Percentiles rank a stretch among this genome's conserved stretches.
Conservation (phyloP, 2,329 filamentous ascomycete genomes). For the Aspergillus carbonarius region DNA sequence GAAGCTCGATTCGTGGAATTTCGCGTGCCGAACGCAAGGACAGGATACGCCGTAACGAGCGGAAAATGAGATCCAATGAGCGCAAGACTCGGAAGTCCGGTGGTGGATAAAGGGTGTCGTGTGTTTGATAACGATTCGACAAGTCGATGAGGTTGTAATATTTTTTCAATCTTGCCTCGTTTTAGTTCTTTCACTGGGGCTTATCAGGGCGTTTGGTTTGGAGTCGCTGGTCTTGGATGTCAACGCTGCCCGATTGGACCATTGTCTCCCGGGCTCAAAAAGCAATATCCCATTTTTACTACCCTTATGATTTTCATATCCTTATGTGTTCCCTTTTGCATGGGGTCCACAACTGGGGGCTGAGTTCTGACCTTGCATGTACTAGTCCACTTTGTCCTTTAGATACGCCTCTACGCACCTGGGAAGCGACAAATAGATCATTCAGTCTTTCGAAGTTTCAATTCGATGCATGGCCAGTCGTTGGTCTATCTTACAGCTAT, state of each 20-base stretch:
- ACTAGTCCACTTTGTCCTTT: not conserved
- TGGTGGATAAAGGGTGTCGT: slow-evolving; percentile 17
- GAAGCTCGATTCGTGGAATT: slow-evolving; percentile 65
- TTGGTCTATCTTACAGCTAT: slow-evolving; percentile 13
- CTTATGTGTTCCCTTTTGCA: not conserved
- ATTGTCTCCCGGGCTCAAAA: slow-evolving; percentile 7
- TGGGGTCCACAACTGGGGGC: not conserved
- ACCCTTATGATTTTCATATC: not conserved
- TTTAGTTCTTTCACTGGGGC: slow-evolving; percentile 20
- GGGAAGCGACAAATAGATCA: not conserved
- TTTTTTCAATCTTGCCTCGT: slow-evolving; percentile 13
- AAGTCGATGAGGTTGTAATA: slow-evolving; percentile 8
- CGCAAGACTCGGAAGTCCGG: slow-evolving; percentile 45
- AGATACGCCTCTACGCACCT: no score
- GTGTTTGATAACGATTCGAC: slow-evolving; percentile 3
- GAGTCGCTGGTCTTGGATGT: slow-evolving; percentile 22
- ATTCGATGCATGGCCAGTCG: not conserved
- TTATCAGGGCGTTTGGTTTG: slow-evolving; percentile 25
- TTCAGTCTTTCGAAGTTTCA: not conserved
- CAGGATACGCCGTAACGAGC: slow-evolving; percentile 62
- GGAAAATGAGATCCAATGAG: slow-evolving; percentile 67
- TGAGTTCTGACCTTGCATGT: not conserved
- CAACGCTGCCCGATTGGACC: slow-evolving; percentile 12
- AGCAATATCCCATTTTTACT: slow-evolving; percentile 12
- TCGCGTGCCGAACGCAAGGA: slow-evolving; percentile 67